A percentile compares a stretch with the other conserved stretches of the same genome.
Evolutionary conservation across 2,329 filamentous ascomycete species (phyloP).

Genomic region (Massarina eburnea): DNA sequence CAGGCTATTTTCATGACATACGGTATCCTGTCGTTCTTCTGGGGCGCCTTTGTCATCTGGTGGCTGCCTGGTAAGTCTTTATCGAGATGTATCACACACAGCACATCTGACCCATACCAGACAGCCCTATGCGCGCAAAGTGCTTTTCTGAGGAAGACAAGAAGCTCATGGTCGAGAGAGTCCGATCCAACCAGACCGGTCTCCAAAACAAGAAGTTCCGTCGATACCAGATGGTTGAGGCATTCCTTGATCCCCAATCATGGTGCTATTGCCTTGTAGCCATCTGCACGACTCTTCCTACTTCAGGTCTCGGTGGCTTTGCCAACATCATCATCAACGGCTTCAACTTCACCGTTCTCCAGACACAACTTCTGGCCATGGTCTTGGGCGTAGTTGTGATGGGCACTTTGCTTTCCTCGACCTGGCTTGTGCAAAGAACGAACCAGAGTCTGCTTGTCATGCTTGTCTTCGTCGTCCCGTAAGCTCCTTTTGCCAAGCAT

Average conservation of each 20-base stretch:
- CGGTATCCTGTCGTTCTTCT: slow-evolving; percentile 64
- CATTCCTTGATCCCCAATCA: slow-evolving; percentile 65
- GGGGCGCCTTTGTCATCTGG: slow-evolving; percentile 59
- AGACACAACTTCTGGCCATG: slow-evolving; percentile 76
- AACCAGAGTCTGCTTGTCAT: slow-evolving; percentile 70
- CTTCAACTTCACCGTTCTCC: slow-evolving; percentile 64
- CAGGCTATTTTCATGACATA: slow-evolving; percentile 70
- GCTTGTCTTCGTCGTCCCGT: slow-evolving; percentile 67
- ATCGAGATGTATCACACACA: neutral
- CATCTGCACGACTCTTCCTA: slow-evolving; percentile 72
- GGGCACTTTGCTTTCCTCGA: slow-evolving; percentile 65
- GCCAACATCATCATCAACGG: slow-evolving; percentile 72
- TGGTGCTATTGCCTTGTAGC: slow-evolving; percentile 61
- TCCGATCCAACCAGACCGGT: slow-evolving; percentile 51
- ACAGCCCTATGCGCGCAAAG: slow-evolving; percentile 71
- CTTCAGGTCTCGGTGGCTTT: slow-evolving; percentile 71
- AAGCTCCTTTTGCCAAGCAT: slow-evolving; percentile 31
- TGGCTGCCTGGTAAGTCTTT: slow-evolving; percentile 30
- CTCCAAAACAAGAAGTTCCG: slow-evolving; percentile 54
- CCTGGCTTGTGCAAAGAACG: slow-evolving; percentile 68
- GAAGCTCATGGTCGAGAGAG: slow-evolving; percentile 53
- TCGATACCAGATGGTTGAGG: slow-evolving; percentile 57
- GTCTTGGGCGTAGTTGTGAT: slow-evolving; percentile 75
- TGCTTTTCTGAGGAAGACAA: slow-evolving; percentile 69
- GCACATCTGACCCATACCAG: slow-evolving; percentile 29